phyloP scores from a whole-genome alignment of 495 filamentous ascomycete genomes.

The Usnea hakonensis region DNA sequence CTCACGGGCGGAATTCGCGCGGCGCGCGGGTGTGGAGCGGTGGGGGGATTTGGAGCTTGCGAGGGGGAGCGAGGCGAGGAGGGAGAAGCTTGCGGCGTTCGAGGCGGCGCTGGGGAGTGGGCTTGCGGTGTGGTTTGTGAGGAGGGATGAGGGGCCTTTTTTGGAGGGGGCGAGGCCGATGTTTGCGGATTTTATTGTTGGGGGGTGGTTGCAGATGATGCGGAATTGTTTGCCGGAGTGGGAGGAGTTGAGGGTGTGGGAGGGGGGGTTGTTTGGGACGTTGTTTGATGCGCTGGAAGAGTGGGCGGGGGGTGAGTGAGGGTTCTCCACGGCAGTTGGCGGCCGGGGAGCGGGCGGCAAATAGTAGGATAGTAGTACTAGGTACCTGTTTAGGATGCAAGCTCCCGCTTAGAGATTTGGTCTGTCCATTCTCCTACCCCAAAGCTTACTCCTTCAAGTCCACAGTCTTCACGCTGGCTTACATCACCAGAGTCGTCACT shows the following conservation, averaged over 20 bases:
- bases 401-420: too few relatives aligned
- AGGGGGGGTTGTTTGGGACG: constrained; percentile 41
- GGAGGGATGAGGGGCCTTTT: constrained; percentile 41
- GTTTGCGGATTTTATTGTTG: constrained; percentile 59
- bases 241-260: constrained; percentile 44
- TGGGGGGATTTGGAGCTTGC: constrained; percentile 42
- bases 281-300: constrained; percentile 41
- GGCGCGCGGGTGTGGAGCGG: constrained; percentile 35
- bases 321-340: too few relatives aligned
- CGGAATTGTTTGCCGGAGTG: constrained; percentile 40
- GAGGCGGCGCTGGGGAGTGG: constrained; percentile 31
- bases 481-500: too few relatives aligned
- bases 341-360: too few relatives aligned
- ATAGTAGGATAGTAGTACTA: too few relatives aligned
- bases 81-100: constrained; percentile 33
- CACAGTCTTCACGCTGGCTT: too few relatives aligned
- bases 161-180: constrained; percentile 37
- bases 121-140: constrained; percentile 38
- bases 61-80: constrained; percentile 35
- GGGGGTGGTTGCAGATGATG: constrained; percentile 50
- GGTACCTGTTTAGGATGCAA: too few relatives aligned
- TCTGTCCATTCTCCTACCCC: too few relatives aligned
- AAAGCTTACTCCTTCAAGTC: too few relatives aligned
- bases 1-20: constrained; percentile 38
- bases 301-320: constrained; percentile 22